phyloP scores from a whole-genome alignment of 805 yeast genomes.

The Barnettozyma vustinii region DNA sequence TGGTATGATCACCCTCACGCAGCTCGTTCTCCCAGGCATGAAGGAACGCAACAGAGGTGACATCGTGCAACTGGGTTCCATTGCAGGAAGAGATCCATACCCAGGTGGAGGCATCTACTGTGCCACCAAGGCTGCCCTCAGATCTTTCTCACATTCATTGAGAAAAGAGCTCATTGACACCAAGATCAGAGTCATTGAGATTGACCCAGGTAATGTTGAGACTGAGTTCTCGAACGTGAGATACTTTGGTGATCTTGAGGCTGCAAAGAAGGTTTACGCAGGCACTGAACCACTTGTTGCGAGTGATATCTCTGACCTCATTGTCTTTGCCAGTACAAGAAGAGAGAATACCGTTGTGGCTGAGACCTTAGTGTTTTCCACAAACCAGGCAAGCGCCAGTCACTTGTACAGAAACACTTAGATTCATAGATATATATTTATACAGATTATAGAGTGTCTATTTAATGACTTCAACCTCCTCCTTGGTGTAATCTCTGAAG shows the following conservation, averaged over 20 bases:
- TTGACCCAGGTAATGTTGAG: constrained; percentile 67
- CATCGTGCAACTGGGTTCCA: constrained; percentile 69
- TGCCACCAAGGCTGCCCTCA: constrained; percentile 71
- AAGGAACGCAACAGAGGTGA: constrained; percentile 66
- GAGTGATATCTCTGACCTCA: constrained; percentile 53
- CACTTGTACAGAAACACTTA: constrained; percentile 45
- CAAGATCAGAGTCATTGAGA: constrained; percentile 56
- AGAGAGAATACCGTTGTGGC: constrained; percentile 54
- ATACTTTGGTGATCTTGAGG: constrained; percentile 49
- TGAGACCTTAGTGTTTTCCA: constrained; percentile 77
- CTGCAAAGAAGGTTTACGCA: constrained; percentile 50
- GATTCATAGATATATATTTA: too few relatives aligned
- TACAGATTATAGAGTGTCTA: background rate
- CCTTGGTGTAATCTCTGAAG: constrained; percentile 5
- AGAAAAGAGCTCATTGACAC: constrained; percentile 73
- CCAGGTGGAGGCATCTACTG: constrained; percentile 79
- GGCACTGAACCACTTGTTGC: constrained; percentile 56
- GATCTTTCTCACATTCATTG: constrained; percentile 62
- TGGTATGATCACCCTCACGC: constrained; percentile 81
- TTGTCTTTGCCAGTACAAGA: constrained; percentile 51
- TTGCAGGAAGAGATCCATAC: constrained; percentile 79
- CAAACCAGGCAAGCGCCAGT: constrained; percentile 75
- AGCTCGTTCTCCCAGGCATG: constrained; percentile 66
- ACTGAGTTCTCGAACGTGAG: constrained; percentile 61
- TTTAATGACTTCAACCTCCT: constrained; percentile 1